Evolutionary conservation across 2,329 filamentous ascomycete genomes (phyloP).

Genomic region (Balansia obtecta): DNA sequence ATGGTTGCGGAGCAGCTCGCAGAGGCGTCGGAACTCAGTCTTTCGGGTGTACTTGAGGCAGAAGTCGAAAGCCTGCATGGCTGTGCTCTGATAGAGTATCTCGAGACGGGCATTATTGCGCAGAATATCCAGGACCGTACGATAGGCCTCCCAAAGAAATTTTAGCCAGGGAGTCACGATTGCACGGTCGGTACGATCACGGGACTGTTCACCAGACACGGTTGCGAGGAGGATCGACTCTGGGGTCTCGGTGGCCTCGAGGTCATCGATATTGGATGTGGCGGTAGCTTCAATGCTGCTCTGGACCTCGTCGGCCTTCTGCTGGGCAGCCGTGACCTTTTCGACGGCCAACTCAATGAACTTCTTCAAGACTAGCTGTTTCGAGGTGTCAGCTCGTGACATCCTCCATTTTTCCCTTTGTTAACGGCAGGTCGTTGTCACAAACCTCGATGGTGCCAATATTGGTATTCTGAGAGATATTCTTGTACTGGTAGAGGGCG

Average conservation of each 20-base stretch:
- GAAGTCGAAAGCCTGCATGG: conserved; percentile 97
- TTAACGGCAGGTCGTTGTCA: conserved; percentile 1
- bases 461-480: conserved; percentile 98
- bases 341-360: conserved; percentile 96
- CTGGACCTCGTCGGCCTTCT: conserved; percentile 92
- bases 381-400: conserved; percentile 7
- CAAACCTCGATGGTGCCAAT: conserved; percentile 89
- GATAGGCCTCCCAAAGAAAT: conserved; percentile 98
- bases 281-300: conserved; percentile 64
- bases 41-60: conserved; percentile 97
- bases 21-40: conserved; percentile 97
- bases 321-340: conserved; percentile 91
- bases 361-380: conserved; percentile 78
- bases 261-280: conserved; percentile 72
- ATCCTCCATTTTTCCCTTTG: neutral
- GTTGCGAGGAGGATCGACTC: conserved; percentile 97
- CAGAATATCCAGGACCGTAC: conserved; percentile 93
- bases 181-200: conserved; percentile 92
- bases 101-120: conserved; percentile 98
- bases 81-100: conserved; percentile 96
- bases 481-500: conserved; percentile 98
- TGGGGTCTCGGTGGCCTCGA: conserved; percentile 93
- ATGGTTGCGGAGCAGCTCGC: conserved; percentile 95
- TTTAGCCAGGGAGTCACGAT: conserved; percentile 99
- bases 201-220: conserved; percentile 93